Base-by-base conservation (phyloP, 139 green algal species). In the Yamagishiella unicocca region DNA sequence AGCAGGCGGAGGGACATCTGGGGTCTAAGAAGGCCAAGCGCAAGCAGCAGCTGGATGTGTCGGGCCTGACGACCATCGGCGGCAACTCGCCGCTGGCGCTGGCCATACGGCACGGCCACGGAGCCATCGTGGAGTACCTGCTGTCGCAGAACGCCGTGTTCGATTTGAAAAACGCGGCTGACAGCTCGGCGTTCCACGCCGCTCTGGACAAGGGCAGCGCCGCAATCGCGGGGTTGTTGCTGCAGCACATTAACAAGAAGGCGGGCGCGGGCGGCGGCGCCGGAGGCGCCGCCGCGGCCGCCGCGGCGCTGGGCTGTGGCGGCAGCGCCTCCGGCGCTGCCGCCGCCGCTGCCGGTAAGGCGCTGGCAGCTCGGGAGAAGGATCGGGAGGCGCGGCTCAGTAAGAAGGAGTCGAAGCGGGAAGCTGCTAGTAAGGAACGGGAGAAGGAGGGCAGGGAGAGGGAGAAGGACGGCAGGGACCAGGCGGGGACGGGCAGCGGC, bases 81-180 rank as follows among this genome's bases (percentile, higher is more conserved):
- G 89, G 89, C 71, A 90, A 90, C 81, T 84, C 61, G 45, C 78
- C 89, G 37, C 81, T 92, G 50, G 89, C 89, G 24, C 74, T 92
- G 53, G 89, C 89, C 1, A 88, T 89, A 19, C 85, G 89, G 25
- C 89, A 92, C 43, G 84, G 89, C 21, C 84, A 90, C 55, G 85
- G 84, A 4, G 74, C 53, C 0, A 80, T 92, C 2, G 89, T 92
- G 33, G 89, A 92, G 46, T 90, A 89, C 64, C 80, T 92, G 61
- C 42, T 92, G 64, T 50, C 37, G n/a, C 89, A 91, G 84, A 83
- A 71, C 43, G 89, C 89, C 40, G 33, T 78, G 3, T 92, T 92
- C 75, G 89, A 92, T 70, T 37, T 90, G 24, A 90, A 90, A 40
- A 92, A 92, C 74, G 61, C 89, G n/a, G 89, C 89, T 5, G 89